A percentile compares a stretch with the other conserved stretches of the same genome.
phyloP scores from a whole-genome alignment of 2,329 filamentous ascomycete species.

The Byssoonygena ceratinophila region DNA sequence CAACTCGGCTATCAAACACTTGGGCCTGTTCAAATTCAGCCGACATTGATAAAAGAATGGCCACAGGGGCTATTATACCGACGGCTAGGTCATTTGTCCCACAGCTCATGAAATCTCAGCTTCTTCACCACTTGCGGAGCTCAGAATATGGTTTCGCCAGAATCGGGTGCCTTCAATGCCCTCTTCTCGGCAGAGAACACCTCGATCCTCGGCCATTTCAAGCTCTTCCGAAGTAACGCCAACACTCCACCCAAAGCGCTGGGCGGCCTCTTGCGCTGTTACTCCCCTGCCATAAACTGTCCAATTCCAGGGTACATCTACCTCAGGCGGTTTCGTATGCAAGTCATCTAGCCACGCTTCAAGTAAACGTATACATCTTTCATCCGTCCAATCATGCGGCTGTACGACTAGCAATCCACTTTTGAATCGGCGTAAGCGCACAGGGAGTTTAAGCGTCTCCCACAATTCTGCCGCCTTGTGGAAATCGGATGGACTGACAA shows the following conservation, averaged over 20 bases:
- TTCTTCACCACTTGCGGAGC: background rate
- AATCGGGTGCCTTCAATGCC: constrained; percentile 83
- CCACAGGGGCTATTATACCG: background rate
- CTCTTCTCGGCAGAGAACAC: constrained; percentile 79
- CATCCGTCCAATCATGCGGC: constrained; percentile 75
- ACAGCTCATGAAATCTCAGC: background rate
- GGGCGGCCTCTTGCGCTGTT: constrained; percentile 78
- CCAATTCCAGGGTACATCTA: constrained; percentile 66
- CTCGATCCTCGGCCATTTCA: constrained; percentile 91
- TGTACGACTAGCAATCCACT: constrained; percentile 93
- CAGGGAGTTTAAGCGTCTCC: constrained; percentile 75
- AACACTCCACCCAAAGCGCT: constrained; percentile 91
- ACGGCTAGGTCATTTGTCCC: background rate
- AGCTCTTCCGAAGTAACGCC: constrained; percentile 91
- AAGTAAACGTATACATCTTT: constrained; percentile 70
- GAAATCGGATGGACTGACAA: constrained; percentile 85
- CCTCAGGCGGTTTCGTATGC: constrained; percentile 53
- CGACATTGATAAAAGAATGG: too few relatives aligned
- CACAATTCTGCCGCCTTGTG: constrained; percentile 80
- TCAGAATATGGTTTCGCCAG: constrained; percentile 65
- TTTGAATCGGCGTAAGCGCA: constrained; percentile 78
- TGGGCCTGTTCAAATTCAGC: too few relatives aligned
- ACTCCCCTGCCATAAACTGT: constrained; percentile 68
- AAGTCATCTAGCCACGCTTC: constrained; percentile 67
- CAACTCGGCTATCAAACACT: too few relatives aligned